Base-by-base conservation (phyloP, 495 filamentous ascomycete species). In the Podospora fimiseda region DNA sequence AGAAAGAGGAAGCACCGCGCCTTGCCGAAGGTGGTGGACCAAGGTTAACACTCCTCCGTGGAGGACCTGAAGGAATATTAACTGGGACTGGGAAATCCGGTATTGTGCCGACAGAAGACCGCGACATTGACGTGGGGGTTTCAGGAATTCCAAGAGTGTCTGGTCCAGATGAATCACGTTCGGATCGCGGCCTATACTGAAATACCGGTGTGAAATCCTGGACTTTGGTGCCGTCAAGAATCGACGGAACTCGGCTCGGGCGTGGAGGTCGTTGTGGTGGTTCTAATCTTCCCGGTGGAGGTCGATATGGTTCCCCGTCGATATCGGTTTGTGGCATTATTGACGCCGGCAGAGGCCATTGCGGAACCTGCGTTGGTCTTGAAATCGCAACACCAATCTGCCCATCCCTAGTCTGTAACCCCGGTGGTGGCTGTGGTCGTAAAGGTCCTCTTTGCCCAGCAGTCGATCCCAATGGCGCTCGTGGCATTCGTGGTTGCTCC, bases 1-100 rank as follows among this genome's bases (percentile, higher is more conserved):
- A 89, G 30, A 84, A 86, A n/a, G 85, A 82, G 2, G 83, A 81
- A 22, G 74, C 82, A 0, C 85, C 88, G 57, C 86, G 74, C 58
- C 87, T 75, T 13, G 86, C 75, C 37, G 81, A 83, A 16, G 86
- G 86, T 8, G 82, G 83, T 30, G 84, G 83, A 20, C 80, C 81
- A 33, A 83, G 71, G 55, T 72, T 80, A 33, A 77, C 78, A 55
- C 74, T 81, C 47, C 79, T 75, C 55, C 78, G 71, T 18, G 75
- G 68, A 24, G 68, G 63, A 33, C 64, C 63, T 48, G 62, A 53
- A 38, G 69, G 52, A 2, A 69, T 47, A 43, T 73, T 56, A n/a
- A 64, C 69, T 15, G 79, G 78, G 6, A 76, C 55, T 3, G 81
- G 82, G 60, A 82, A 83, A 53, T 83, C 78, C 15, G 83, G 81